Percentiles rank a stretch among this genome's conserved stretches.
phyloP scores from a whole-genome alignment of 164 flowering plant genomes.

The Paratinospora sagittata region DNA sequence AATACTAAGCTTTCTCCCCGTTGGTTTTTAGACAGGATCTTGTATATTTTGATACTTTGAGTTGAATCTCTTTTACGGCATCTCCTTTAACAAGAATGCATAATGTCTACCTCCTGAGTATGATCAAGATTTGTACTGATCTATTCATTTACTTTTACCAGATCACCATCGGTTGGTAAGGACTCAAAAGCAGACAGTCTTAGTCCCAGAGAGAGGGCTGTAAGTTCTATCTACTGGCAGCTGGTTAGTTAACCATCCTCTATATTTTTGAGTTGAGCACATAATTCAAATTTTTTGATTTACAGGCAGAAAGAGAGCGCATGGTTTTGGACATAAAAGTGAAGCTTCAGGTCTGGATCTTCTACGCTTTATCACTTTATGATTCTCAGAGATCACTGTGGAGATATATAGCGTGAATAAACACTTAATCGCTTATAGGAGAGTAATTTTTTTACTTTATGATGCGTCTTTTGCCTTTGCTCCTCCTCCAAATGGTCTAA shows the following conservation, averaged over 20 bases:
- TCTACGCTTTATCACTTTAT: slow-evolving; percentile 1
- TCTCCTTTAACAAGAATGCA: background rate
- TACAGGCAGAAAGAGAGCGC: slow-evolving; percentile 94
- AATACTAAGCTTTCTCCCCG: background rate
- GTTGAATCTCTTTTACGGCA: background rate
- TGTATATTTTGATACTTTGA: background rate
- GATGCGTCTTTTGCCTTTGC: background rate
- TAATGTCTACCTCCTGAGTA: background rate
- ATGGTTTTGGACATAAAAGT: slow-evolving; percentile 99
- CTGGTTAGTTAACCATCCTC: background rate
- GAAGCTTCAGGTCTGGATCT: slow-evolving; percentile 78
- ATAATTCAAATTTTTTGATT: slow-evolving; percentile 8
- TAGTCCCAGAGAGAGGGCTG: slow-evolving; percentile 96
- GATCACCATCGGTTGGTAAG: slow-evolving; percentile 52
- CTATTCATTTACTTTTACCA: slow-evolving; percentile 22
- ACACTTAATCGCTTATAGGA: background rate
- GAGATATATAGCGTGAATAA: background rate
- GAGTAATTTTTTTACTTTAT: background rate
- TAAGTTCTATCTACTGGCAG: slow-evolving; percentile 38
- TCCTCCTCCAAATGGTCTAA: too few species aligned
- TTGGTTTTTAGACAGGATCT: background rate
- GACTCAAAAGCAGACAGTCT: slow-evolving; percentile 64
- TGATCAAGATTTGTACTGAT: background rate
- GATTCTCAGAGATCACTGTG: background rate
- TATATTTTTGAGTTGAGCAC: background rate